Base-by-base conservation (phyloP, 257 asterid genomes). In the Anisodus tanguticus region DNA sequence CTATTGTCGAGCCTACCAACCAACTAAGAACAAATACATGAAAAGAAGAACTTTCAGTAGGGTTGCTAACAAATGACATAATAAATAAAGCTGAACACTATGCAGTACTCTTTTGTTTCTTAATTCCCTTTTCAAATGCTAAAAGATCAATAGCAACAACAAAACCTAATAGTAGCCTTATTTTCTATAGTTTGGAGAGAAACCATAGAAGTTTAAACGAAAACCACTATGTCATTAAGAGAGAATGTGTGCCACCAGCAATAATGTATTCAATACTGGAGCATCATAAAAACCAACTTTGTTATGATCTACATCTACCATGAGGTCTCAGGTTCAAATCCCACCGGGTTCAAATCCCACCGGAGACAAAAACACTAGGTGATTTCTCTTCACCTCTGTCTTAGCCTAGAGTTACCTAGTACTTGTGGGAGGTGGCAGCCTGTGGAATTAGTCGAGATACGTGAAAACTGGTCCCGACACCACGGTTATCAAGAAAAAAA, bases 1-100 rank as follows among this genome's bases (percentile, higher is more conserved):
- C 99, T 95, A 81, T 97, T 97, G 90, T 97, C 99, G 5, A 97
- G 97, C 85, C 99, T 92, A 7, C 99, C 98, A 58, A 97, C 98
- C 89, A 97, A 90, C 99, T 95, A 88, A 68, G 16, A 47, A 55
- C 58, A 85, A 49, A 83, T 79, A 83, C 15, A 85, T 45, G 54
- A 77, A 84, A 43, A 31, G 15, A 60, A 86, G 19, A 80, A 15
- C 5, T 39, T 22, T 7, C 58, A 77, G 47, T 1, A 16, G 13
- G 26, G 81, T 13, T 26, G 63, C 49, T 37, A 77, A 53, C 26
- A 26, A 53, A 77, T 26, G 12, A 16, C 62, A 58, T 17, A 58
- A 17, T 7, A 58, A 58, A 15, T 57, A 15, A 57, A 12, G 62
- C 62, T 76, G 81, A 12, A 57, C 22, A 15, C 15, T 57, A 57